Conservation (phyloP, 352 stramenopile genomes). For the Globisporangium okanoganense region DNA sequence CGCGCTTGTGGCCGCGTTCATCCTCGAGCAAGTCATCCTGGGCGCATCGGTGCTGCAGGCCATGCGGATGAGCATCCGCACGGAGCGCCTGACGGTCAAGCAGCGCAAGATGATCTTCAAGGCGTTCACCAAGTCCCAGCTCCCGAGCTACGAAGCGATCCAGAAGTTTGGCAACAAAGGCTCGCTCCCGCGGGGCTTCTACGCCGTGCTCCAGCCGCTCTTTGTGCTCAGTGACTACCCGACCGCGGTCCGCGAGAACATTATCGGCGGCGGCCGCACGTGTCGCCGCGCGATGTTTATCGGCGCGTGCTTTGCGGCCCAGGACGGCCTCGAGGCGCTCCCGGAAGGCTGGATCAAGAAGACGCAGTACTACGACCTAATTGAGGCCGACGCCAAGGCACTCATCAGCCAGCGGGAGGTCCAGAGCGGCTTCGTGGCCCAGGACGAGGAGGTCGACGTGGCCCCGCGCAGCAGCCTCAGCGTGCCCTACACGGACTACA, state of each 20-base stretch:
- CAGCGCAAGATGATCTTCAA: conserved; percentile 85
- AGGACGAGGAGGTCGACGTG: conserved; percentile 47
- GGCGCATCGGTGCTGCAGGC: conserved; percentile 71
- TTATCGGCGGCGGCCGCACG: conserved; percentile 72
- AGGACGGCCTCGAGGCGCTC: conserved; percentile 65
- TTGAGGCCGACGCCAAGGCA: conserved; percentile 70
- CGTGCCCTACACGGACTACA: conserved; percentile 62
- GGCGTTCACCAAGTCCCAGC: conserved; percentile 78
- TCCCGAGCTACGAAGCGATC: conserved; percentile 77
- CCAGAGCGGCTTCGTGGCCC: conserved; percentile 27
- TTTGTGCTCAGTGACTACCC: conserved; percentile 79
- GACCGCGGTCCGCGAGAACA: conserved; percentile 78
- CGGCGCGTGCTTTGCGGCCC: conserved; percentile 71
- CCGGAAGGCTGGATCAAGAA: conserved; percentile 74
- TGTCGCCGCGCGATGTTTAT: conserved; percentile 82
- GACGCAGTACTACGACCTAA: conserved; percentile 78
- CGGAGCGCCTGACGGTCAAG: conserved; percentile 71
- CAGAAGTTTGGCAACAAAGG: conserved; percentile 83
- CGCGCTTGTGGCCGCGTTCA: conserved; percentile 66
- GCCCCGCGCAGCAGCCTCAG: conserved; percentile 23
- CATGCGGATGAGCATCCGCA: conserved; percentile 83
- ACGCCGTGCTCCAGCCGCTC: conserved; percentile 67
- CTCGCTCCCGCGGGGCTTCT: conserved; percentile 62
- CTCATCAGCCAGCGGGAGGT: conserved; percentile 63
- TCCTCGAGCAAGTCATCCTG: conserved; percentile 78